A percentile compares a stretch with the other conserved stretches of the same genome.
Conservation (phyloP, 345 rosid species). For the Brassica nigra region DNA sequence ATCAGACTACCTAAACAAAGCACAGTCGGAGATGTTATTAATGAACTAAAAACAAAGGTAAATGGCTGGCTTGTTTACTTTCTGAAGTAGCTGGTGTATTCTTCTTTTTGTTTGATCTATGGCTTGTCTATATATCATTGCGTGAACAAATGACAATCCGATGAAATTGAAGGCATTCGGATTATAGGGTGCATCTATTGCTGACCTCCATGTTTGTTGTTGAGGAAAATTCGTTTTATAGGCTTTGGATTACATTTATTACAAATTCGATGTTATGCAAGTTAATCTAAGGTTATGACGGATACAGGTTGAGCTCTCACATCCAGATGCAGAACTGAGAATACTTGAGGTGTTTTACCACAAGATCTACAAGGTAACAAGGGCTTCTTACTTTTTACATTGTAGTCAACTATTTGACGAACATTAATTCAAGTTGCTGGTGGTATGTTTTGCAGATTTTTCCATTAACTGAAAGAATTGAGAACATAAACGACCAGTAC, state of each 20-base stretch:
- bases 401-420: slow-evolving; percentile 9
- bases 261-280: slow-evolving; percentile 19
- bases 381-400: slow-evolving; percentile 10
- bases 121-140: slow-evolving; percentile 13
- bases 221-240: neutral
- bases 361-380: slow-evolving; percentile 86
- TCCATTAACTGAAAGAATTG: slow-evolving; percentile 81
- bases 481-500: slow-evolving; percentile 92
- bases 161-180: slow-evolving; percentile 17
- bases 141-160: slow-evolving; percentile 6
- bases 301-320: slow-evolving; percentile 88
- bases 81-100: neutral
- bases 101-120: slow-evolving; percentile 16
- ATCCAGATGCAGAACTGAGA: slow-evolving; percentile 86
- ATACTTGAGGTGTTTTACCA: slow-evolving; percentile 90
- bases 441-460: slow-evolving; percentile 63
- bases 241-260: neutral
- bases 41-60: slow-evolving; percentile 84
- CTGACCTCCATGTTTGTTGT: slow-evolving; percentile 6
- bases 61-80: slow-evolving; percentile 16
- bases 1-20: slow-evolving; percentile 93
- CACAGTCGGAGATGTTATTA: slow-evolving; percentile 87
- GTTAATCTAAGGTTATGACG: slow-evolving; percentile 22
- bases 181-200: slow-evolving; percentile 17
- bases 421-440: neutral